phyloP scores from a whole-genome alignment of 768 basidiomycete genomes.

The Gloeostereum incarnatum region DNA sequence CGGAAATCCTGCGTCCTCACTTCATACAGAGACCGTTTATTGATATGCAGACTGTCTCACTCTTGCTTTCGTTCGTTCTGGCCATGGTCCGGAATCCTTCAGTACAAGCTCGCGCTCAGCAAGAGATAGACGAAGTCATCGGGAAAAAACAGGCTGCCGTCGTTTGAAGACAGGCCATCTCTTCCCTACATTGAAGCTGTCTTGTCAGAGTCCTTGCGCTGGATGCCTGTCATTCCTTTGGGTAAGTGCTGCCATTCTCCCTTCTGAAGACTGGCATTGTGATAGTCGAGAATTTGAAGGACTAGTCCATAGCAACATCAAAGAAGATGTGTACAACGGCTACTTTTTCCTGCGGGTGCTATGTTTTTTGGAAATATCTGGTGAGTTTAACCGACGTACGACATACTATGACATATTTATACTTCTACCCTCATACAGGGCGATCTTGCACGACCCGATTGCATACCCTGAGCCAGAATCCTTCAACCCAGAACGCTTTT shows the following conservation, averaged over 20 bases:
- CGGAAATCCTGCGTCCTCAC: not conserved
- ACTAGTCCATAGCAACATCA: slow-evolving; percentile 5
- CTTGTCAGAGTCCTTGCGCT: slow-evolving; percentile 21
- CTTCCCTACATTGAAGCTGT: slow-evolving; percentile 24
- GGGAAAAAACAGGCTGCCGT: slow-evolving; percentile 16
- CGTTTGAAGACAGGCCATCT: slow-evolving; percentile 15
- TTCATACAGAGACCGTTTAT: too few relatives aligned
- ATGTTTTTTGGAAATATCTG: not conserved
- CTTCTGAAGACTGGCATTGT: not conserved
- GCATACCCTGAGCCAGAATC: slow-evolving; percentile 14
- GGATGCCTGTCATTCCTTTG: slow-evolving; percentile 14
- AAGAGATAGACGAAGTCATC: slow-evolving; percentile 8
- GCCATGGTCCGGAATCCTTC: slow-evolving; percentile 9
- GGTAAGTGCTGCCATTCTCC: slow-evolving; percentile 9
- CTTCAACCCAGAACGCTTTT: slow-evolving; percentile 14
- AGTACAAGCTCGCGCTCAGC: slow-evolving; percentile 6
- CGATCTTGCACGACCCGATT: slow-evolving; percentile 15
- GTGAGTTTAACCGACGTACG: not conserved
- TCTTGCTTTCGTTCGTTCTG: slow-evolving; percentile 7
- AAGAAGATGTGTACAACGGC: slow-evolving; percentile 23
- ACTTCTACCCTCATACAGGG: slow-evolving; percentile 4
- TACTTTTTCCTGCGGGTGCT: slow-evolving; percentile 5
- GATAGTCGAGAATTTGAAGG: not conserved
- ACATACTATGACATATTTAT: not conserved
- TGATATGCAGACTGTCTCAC: slow-evolving; percentile 10